Percentiles rank a stretch among this genome's conserved stretches.
These are phyloP conservation scores for Diutina scorzettiae DNA, from an alignment of 1,139 yeast species.

Conservation along the genomic window DNA sequence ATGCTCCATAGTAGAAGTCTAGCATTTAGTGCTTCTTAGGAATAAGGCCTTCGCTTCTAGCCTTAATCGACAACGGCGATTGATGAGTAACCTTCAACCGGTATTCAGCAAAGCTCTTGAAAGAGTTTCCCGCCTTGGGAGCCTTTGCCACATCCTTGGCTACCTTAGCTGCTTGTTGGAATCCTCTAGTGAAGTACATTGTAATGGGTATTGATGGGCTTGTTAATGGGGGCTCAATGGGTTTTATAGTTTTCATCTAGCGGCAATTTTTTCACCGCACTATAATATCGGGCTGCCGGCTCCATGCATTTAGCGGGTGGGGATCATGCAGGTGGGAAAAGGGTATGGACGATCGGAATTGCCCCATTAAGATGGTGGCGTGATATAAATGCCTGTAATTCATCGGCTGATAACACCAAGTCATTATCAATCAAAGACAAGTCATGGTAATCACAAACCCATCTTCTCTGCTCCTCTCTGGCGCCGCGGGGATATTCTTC, in stretches of 20 bases:
- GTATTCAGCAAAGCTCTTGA: conserved; percentile 41
- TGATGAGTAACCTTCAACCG: conserved; percentile 38
- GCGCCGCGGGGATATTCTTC: too few relatives aligned
- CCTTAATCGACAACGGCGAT: conserved; percentile 31
- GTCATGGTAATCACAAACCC: too few relatives aligned
- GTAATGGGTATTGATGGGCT: background rate
- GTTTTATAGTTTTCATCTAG: background rate
- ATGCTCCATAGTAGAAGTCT: background rate
- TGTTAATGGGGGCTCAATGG: background rate
- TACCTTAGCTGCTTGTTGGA: conserved; percentile 5
- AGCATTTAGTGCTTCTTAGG: conserved; percentile 1
- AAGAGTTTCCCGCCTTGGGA: conserved; percentile 10
- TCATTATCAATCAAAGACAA: too few relatives aligned
- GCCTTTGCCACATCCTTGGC: conserved; percentile 5
- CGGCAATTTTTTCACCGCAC: background rate
- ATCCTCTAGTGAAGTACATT: conserved; percentile 5
- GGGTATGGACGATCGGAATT: background rate
- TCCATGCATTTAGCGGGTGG: conserved; percentile 2
- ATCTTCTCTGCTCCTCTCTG: too few relatives aligned
- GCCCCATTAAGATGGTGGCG: background rate
- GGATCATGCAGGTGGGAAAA: background rate
- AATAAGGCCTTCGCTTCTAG: background rate
- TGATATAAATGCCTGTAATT: too few relatives aligned
- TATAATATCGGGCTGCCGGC: background rate
- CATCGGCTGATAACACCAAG: too few relatives aligned